These are phyloP conservation scores for Bretschneidera sinensis DNA, from an alignment of 345 rosid genomes.

Conservation along the genomic window DNA sequence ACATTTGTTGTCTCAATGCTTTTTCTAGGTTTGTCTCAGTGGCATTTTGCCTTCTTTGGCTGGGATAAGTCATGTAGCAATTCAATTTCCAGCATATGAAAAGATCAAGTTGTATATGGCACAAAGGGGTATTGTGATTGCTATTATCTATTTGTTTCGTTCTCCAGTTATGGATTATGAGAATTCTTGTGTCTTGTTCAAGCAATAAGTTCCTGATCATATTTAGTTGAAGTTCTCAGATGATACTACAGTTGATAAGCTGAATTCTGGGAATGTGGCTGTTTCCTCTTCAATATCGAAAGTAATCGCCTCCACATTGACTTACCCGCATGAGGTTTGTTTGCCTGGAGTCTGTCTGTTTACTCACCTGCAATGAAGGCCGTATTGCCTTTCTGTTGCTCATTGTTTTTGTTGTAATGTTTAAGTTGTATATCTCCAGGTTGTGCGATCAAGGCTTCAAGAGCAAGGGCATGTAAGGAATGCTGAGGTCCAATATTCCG, in stretches of 20 bases:
- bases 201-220: conserved; percentile 21
- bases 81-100: conserved; percentile 94
- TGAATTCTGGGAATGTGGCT: conserved; percentile 59
- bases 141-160: conserved; percentile 2
- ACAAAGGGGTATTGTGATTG: conserved; percentile 41
- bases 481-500: conserved; percentile 41
- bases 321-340: conserved; percentile 93
- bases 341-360: background rate
- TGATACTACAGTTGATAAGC: conserved; percentile 49
- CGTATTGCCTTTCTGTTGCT: background rate
- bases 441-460: conserved; percentile 87
- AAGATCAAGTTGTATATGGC: conserved; percentile 83
- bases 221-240: conserved; percentile 38
- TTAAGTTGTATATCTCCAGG: conserved; percentile 34
- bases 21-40: conserved; percentile 46
- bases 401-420: conserved; percentile 1
- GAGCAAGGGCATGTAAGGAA: conserved; percentile 80
- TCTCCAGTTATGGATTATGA: conserved; percentile 5
- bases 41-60: conserved; percentile 90
- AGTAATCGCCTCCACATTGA: conserved; percentile 72
- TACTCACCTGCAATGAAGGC: background rate
- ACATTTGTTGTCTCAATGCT: too few species aligned
- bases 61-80: conserved; percentile 91
- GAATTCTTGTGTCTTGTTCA: background rate
- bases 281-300: conserved; percentile 80